Conservation (phyloP, 768 basidiomycete species). For the Trametes elegans region DNA sequence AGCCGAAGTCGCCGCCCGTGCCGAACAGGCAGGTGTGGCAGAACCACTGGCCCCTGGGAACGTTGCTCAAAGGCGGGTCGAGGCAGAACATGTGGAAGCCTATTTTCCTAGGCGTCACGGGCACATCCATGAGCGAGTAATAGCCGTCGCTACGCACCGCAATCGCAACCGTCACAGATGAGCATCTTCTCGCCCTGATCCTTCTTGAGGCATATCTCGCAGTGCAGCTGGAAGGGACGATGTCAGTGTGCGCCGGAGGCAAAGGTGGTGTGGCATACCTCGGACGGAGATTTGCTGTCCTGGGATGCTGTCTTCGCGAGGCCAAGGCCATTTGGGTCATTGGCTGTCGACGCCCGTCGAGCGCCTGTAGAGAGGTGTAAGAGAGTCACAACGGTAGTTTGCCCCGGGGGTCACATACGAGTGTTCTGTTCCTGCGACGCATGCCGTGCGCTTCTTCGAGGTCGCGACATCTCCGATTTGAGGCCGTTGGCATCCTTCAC, state of each 20-base stretch:
- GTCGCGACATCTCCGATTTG: conserved; percentile 32
- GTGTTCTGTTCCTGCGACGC: conserved; percentile 47
- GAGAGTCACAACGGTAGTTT: conserved; percentile 3
- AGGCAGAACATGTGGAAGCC: conserved; percentile 97
- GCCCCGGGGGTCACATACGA: conserved; percentile 19
- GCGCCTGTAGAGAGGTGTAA: conserved; percentile 2
- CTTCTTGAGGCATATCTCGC: conserved; percentile 91
- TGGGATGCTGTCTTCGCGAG: not conserved
- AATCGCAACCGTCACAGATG: conserved; percentile 85
- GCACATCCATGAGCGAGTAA: not conserved
- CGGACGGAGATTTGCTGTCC: conserved; percentile 6
- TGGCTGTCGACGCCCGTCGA: conserved; percentile 12
- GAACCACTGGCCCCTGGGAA: conserved; percentile 96
- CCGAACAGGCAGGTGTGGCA: conserved; percentile 89
- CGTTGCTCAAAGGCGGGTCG: conserved; percentile 79
- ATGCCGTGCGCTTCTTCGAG: conserved; percentile 53
- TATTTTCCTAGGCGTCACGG: not conserved
- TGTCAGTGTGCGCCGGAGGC: not conserved
- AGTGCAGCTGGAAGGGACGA: conserved; percentile 56
- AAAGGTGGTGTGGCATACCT: conserved; percentile 22
- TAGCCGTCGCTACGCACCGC: conserved; percentile 44
- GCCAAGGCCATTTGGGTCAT: not conserved
- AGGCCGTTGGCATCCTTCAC: conserved; percentile 51
- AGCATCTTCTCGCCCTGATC: conserved; percentile 90
- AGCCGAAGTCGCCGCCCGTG: conserved; percentile 95